Evolutionary conservation across 1,284 basidiomycete species (phyloP).

Genomic region (Cutaneotrichosporon dermatis): DNA sequence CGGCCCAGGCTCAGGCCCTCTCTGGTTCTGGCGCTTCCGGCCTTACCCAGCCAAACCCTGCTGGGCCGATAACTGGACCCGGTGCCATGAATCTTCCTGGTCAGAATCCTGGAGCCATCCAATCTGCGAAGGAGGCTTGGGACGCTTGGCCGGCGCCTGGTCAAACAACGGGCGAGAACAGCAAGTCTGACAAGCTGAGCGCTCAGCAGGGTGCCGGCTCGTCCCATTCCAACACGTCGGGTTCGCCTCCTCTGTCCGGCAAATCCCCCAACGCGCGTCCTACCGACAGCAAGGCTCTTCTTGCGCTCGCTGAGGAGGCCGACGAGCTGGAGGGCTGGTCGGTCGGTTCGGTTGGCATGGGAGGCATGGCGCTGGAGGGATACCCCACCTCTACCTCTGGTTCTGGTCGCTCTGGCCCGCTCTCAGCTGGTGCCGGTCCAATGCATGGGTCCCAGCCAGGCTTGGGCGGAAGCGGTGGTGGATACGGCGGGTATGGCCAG

Average conservation of each 20-base stretch:
- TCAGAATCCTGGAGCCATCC: constrained; percentile 14
- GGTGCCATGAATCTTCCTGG: constrained; percentile 4
- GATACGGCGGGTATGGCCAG: constrained; percentile 12
- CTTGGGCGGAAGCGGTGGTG: not conserved
- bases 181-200: constrained; percentile 14
- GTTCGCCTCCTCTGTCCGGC: constrained; percentile 32
- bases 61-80: not conserved
- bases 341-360: constrained; percentile 34
- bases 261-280: constrained; percentile 34
- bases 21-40: constrained; percentile 7
- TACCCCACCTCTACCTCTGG: constrained; percentile 5
- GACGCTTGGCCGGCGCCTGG: constrained; percentile 24
- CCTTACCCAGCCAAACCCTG: constrained; percentile 1
- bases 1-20: constrained; percentile 11
- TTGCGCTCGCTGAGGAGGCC: constrained; percentile 47
- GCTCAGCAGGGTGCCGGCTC: constrained; percentile 9
- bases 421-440: constrained; percentile 4
- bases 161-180: constrained; percentile 7
- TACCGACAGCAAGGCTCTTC: constrained; percentile 45
- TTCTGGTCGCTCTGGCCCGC: constrained; percentile 8
- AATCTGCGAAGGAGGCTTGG: constrained; percentile 37
- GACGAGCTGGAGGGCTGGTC: constrained; percentile 48
- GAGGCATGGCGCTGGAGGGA: constrained; percentile 22
- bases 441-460: constrained; percentile 9
- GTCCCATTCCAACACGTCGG: constrained; percentile 27